Evolutionary conservation across 108 stramenopile species (phyloP), one percentile per base, ranked within the genome.

Genomic region (Epithemia pelagica): DNA sequence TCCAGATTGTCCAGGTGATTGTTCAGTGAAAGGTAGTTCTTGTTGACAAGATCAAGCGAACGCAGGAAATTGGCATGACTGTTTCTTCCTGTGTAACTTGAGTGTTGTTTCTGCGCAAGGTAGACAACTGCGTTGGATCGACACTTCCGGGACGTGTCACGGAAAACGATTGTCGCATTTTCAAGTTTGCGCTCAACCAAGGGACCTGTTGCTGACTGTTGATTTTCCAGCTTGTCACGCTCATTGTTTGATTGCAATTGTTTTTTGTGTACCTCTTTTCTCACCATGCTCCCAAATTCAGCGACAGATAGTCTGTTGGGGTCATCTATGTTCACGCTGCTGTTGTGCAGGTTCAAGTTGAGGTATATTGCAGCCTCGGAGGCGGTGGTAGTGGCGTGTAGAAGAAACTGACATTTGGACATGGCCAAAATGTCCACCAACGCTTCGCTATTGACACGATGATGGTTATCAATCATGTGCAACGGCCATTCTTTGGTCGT

Each of bases 61-160:
- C 71, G 57, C 27, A 79, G 58, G 15, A 83, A 62, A 65, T 32
- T 59, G 8, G 65, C 64, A 51, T 67, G 76, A 37, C 77, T 78
- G 58, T 83, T 70, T 20, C 78, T 71, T 15, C 59, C 71, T 5
- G 37, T 46, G 37, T 83, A 83, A 28, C 66, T 67, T 0, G 77
- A 78, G 59, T 83, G 82, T 25, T 57, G 62, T 61, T 83, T 83
- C 46, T 83, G 82, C 32, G 73, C 82, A 62, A 83, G 59, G 62
- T 79, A 83, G 2, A 83, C 66, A 8, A 83, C 72, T 7, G 82
- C 82, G 51, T 83, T 83, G 27, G 51, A 65, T 24, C 69, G 62
- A 37, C 75, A 74, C 22, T 28, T 22, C 2, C 66, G 51, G 22
- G 54, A 54, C 2, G 31, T 1, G 37, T 54, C 52, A 8, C 70